phyloP scores from a whole-genome alignment of 352 stramenopile genomes.

The Globisporangium cederbergense region DNA sequence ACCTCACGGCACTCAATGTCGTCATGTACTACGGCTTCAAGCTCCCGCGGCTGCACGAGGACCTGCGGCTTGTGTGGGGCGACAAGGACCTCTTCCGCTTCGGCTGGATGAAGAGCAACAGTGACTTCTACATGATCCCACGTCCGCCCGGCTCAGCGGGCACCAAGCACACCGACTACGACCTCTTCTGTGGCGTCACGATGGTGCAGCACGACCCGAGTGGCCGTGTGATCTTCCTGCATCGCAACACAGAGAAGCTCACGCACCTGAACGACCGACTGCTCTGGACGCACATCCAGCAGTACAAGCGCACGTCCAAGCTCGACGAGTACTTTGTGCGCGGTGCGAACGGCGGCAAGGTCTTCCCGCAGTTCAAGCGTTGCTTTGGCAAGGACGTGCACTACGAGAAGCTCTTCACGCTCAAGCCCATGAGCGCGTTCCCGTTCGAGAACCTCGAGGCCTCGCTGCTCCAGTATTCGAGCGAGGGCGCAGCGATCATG shows the following conservation, averaged over 20 bases:
- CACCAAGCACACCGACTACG: conserved; percentile 19
- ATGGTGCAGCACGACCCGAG: conserved; percentile 67
- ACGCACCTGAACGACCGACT: conserved; percentile 32
- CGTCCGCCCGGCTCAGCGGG: conserved; percentile 17
- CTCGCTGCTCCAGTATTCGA: conserved; percentile 9
- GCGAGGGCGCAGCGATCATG: conserved; percentile 7
- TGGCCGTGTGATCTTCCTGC: conserved; percentile 25
- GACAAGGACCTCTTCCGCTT: conserved; percentile 27
- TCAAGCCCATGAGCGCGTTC: conserved; percentile 65
- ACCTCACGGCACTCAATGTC: conserved; percentile 20
- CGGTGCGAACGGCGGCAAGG: conserved; percentile 60
- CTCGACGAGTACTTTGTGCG: conserved; percentile 48
- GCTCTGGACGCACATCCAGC: conserved; percentile 58
- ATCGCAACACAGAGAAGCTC: conserved; percentile 24
- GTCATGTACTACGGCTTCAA: conserved; percentile 28
- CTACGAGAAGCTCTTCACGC: conserved; percentile 63
- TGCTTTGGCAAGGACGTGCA: conserved; percentile 70
- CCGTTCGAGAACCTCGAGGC: conserved; percentile 57
- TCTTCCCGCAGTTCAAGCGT: conserved; percentile 63
- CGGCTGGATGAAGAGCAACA: conserved; percentile 24
- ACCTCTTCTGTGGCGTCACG: conserved; percentile 62
- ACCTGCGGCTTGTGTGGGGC: conserved; percentile 19
- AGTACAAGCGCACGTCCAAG: conserved; percentile 42
- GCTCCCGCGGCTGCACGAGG: conserved; percentile 8
- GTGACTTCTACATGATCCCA: conserved; percentile 20